phyloP scores from a whole-genome alignment of 192 early-diverging fungal genomes.

The Pilaira anomala region DNA sequence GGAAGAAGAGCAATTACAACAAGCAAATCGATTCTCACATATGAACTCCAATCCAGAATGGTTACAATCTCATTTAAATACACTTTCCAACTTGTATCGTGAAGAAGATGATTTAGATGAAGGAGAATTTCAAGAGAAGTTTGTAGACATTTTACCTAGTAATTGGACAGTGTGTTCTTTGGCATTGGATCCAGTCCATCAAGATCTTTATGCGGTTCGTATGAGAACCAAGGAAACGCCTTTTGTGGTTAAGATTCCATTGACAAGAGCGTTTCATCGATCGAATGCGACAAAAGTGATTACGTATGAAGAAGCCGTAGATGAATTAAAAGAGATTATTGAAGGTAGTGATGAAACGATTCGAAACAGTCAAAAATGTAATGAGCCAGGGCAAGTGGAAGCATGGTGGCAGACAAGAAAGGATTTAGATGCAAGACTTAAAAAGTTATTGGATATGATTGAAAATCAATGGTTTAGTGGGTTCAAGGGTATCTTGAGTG shows the following conservation, averaged over 20 bases:
- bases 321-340: slow-evolving; percentile 68
- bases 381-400: slow-evolving; percentile 60
- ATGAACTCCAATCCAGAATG: slow-evolving; percentile 2
- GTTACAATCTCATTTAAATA: slow-evolving; percentile 19
- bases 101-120: slow-evolving; percentile 38
- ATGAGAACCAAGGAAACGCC: slow-evolving; percentile 48
- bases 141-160: slow-evolving; percentile 58
- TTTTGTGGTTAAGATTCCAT: slow-evolving; percentile 67
- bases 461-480: slow-evolving; percentile 86
- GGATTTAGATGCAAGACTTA: slow-evolving; percentile 67
- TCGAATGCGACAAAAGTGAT: slow-evolving; percentile 43
- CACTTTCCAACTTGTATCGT: slow-evolving; percentile 37
- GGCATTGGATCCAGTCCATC: slow-evolving; percentile 62
- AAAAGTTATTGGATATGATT: slow-evolving; percentile 57
- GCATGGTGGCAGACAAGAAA: slow-evolving; percentile 82
- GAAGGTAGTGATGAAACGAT: slow-evolving; percentile 67
- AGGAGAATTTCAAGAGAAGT: slow-evolving; percentile 43
- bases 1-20: slow-evolving; percentile 4
- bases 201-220: slow-evolving; percentile 72
- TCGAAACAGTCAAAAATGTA: slow-evolving; percentile 42
- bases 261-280: slow-evolving; percentile 48
- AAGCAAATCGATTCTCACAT: not conserved
- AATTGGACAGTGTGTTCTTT: slow-evolving; percentile 79
- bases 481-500: slow-evolving; percentile 51
- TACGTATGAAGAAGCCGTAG: slow-evolving; percentile 48